Conservation (phyloP, 2,329 filamentous ascomycete species). For the Xylogone sp. region DNA sequence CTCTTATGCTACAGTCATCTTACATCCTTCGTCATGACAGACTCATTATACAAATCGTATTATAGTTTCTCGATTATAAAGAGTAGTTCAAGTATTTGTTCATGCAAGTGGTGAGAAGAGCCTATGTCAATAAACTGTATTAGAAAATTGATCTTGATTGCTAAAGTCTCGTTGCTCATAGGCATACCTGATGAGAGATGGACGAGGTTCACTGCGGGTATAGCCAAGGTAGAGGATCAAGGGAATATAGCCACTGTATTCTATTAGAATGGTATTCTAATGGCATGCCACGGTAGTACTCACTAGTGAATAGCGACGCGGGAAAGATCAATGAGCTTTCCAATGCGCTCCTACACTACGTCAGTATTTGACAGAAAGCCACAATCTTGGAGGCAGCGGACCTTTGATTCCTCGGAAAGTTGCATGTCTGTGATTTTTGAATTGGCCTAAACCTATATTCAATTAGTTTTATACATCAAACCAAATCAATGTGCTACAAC, state of each 20-base stretch:
- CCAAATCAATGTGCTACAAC: not conserved
- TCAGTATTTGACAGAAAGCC: slow-evolving; percentile 11
- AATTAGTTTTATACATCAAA: slow-evolving; percentile 7
- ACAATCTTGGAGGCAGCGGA: slow-evolving; percentile 33
- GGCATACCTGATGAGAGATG: slow-evolving; percentile 67
- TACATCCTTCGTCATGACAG: not conserved
- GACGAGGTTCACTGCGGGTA: slow-evolving; percentile 88
- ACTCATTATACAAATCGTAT: not conserved
- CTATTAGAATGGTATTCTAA: slow-evolving; percentile 30
- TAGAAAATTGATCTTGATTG: slow-evolving; percentile 12
- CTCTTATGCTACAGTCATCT: slow-evolving; percentile 22
- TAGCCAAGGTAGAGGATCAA: slow-evolving; percentile 97
- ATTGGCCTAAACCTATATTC: slow-evolving; percentile 7
- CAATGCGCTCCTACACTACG: slow-evolving; percentile 80
- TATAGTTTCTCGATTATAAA: not conserved
- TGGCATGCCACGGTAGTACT: slow-evolving; percentile 27
- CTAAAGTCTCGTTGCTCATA: not conserved
- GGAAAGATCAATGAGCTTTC: slow-evolving; percentile 92
- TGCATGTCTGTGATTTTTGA: slow-evolving; percentile 24
- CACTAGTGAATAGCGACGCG: slow-evolving; percentile 96
- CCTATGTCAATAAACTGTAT: slow-evolving; percentile 41
- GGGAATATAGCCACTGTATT: slow-evolving; percentile 82
- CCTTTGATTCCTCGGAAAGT: slow-evolving; percentile 97
- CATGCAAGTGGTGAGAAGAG: slow-evolving; percentile 64
- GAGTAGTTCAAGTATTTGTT: slow-evolving; percentile 4